Evolutionary conservation across 306 rosid genomes (phyloP).

Genomic region (Vachellia pachyceras): DNA sequence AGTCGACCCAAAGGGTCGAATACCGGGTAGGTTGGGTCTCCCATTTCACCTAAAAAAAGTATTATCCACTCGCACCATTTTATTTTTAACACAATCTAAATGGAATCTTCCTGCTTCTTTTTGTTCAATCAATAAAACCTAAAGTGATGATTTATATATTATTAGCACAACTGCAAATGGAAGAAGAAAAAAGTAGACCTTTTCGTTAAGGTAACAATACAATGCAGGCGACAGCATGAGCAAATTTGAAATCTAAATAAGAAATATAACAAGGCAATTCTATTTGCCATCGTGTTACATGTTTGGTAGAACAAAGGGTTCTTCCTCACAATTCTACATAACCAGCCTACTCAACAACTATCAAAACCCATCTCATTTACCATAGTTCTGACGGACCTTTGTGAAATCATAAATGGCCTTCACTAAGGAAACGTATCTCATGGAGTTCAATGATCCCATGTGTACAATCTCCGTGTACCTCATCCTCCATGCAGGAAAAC

Average conservation of each 20-base stretch:
- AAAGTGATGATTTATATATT: neutral
- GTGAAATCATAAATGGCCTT: conserved; percentile 73
- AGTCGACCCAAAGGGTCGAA: too few species aligned
- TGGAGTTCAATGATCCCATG: conserved; percentile 73
- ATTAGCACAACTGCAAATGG: neutral
- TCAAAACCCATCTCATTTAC: conserved; percentile 47
- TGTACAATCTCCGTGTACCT: conserved; percentile 87
- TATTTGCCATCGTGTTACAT: conserved; percentile 31
- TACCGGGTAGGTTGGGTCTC: too few species aligned
- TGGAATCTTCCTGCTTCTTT: neutral
- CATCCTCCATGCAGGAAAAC: conserved; percentile 95
- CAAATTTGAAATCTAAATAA: neutral
- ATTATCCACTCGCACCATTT: too few species aligned
- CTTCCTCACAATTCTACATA: conserved; percentile 21
- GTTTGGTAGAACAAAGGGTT: neutral
- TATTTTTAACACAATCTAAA: neutral
- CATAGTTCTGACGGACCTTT: conserved; percentile 74
- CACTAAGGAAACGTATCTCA: conserved; percentile 77
- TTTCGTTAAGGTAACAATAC: neutral
- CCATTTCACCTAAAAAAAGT: too few species aligned
- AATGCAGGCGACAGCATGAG: neutral
- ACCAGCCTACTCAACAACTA: conserved; percentile 14
- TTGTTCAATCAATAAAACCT: neutral
- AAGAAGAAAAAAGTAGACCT: neutral
- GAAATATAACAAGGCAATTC: conserved; percentile 17